These are phyloP conservation scores for Haplographium delicatum DNA, from an alignment of 495 filamentous ascomycete genomes.

Conservation along the genomic window DNA sequence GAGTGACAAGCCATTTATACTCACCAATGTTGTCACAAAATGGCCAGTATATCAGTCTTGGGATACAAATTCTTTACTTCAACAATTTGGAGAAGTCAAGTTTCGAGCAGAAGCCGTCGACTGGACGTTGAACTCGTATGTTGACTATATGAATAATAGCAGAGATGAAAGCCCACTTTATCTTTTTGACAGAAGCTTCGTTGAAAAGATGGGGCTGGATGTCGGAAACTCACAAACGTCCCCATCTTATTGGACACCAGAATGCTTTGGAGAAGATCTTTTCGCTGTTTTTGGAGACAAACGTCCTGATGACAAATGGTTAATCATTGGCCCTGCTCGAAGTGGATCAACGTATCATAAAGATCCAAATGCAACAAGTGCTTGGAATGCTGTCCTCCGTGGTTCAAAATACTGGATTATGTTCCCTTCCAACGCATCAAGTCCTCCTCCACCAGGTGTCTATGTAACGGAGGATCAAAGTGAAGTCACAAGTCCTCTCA, in stretches of 20 bases:
- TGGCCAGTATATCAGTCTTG: slow-evolving; percentile 80
- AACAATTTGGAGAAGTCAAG: slow-evolving; percentile 54
- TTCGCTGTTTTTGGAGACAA: slow-evolving; percentile 77
- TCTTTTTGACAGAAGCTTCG: slow-evolving; percentile 84
- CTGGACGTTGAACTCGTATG: slow-evolving; percentile 77
- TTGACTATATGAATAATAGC: slow-evolving; percentile 77
- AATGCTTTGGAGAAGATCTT: slow-evolving; percentile 83
- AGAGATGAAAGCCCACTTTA: slow-evolving; percentile 88
- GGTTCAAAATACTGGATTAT: slow-evolving; percentile 99
- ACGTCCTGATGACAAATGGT: slow-evolving; percentile 85
- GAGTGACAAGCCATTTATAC: slow-evolving; percentile 80
- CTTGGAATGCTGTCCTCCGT: slow-evolving; percentile 92
- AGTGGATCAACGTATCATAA: slow-evolving; percentile 98
- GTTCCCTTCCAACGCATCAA: slow-evolving; percentile 64
- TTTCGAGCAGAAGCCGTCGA: slow-evolving; percentile 94
- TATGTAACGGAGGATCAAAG: slow-evolving; percentile 88
- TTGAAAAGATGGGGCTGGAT: slow-evolving; percentile 74
- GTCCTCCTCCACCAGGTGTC: slow-evolving; percentile 73
- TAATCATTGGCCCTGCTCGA: slow-evolving; percentile 84
- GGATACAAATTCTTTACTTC: slow-evolving; percentile 59
- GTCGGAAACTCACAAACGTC: slow-evolving; percentile 47
- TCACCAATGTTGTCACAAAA: slow-evolving; percentile 73
- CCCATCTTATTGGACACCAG: slow-evolving; percentile 73
- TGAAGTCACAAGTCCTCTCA: slow-evolving; percentile 90
- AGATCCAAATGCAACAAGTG: slow-evolving; percentile 62